Conservation (phyloP, 2,329 filamentous ascomycete species). For the Aschersonia sp. region DNA sequence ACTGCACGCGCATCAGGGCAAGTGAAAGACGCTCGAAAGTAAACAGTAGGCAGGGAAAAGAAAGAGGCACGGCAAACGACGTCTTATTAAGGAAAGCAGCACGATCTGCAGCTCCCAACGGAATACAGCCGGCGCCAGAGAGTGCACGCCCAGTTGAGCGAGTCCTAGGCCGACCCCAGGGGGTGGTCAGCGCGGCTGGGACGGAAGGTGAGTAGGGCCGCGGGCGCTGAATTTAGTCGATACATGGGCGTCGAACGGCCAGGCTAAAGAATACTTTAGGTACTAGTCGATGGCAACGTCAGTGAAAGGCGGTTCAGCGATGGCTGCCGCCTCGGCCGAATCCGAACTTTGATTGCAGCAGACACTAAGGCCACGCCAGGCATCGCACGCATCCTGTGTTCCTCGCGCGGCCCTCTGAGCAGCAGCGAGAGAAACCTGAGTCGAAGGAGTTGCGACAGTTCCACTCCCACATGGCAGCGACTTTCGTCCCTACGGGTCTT, state of each 20-base stretch:
- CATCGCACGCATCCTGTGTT: not conserved
- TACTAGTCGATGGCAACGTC: not conserved
- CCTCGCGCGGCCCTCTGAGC: too few species aligned
- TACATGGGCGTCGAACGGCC: not conserved
- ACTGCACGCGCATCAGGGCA: too few species aligned
- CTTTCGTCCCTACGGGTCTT: too few species aligned
- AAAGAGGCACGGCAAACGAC: not conserved
- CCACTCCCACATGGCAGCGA: too few species aligned
- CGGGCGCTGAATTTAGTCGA: not conserved
- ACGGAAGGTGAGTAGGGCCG: not conserved
- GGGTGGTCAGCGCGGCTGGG: not conserved
- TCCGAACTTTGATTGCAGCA: not conserved
- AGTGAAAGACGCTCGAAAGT: too few species aligned
- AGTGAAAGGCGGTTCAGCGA: not conserved
- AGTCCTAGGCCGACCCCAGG: not conserved
- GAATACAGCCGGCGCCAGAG: not conserved
- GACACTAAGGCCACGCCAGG: too few species aligned
- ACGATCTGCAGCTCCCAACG: not conserved
- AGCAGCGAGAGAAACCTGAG: too few species aligned
- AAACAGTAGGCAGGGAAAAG: not conserved
- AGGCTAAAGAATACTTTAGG: not conserved
- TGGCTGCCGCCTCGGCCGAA: not conserved
- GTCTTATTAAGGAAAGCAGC: not conserved
- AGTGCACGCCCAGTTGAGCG: not conserved
- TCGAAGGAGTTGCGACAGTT: too few species aligned